Percentiles rank a stretch among this genome's conserved stretches.
These are phyloP conservation scores for Phytophthora vignae DNA, from an alignment of 352 stramenopile species.

Conservation along the genomic window DNA sequence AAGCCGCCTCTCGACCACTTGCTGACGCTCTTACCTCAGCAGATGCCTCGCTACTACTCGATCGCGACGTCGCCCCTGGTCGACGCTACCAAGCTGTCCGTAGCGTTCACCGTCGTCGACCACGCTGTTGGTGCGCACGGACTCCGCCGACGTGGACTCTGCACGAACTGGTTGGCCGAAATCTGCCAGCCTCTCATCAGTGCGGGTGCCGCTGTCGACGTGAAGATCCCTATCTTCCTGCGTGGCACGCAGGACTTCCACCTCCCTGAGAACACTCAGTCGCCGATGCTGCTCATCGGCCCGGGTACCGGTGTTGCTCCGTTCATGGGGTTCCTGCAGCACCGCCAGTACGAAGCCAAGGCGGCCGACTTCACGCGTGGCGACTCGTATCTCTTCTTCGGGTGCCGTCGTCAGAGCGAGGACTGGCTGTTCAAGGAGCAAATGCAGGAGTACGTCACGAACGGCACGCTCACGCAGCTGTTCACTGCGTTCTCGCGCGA, in stretches of 20 bases:
- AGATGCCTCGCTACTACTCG: slow-evolving; percentile 96
- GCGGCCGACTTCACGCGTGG: slow-evolving; percentile 21
- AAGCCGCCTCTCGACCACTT: slow-evolving; percentile 88
- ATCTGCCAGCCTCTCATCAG: slow-evolving; percentile 56
- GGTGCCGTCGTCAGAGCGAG: slow-evolving; percentile 86
- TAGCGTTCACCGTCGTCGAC: slow-evolving; percentile 94
- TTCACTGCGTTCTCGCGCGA: slow-evolving; percentile 94
- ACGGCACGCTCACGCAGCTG: slow-evolving; percentile 83
- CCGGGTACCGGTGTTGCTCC: slow-evolving; percentile 96
- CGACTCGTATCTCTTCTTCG: slow-evolving; percentile 94
- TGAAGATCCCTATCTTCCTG: slow-evolving; percentile 90
- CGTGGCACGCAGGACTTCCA: slow-evolving; percentile 92
- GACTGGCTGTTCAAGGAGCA: slow-evolving; percentile 95
- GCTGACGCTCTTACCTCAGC: slow-evolving; percentile 84
- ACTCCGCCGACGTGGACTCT: slow-evolving; percentile 61
- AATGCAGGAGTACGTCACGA: slow-evolving; percentile 76
- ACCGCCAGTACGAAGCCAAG: slow-evolving; percentile 66
- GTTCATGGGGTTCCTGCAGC: slow-evolving; percentile 96
- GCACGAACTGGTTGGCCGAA: slow-evolving; percentile 68
- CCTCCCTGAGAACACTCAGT: slow-evolving; percentile 81
- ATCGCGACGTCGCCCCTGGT: slow-evolving; percentile 93
- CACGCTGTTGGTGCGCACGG: slow-evolving; percentile 61
- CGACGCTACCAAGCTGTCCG: slow-evolving; percentile 64
- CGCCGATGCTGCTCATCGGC: slow-evolving; percentile 95
- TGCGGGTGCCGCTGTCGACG: background rate